Evolutionary conservation across 306 rosid species (phyloP), one percentile per base, ranked within the genome.

Genomic region (Trifolium fragiferum): DNA sequence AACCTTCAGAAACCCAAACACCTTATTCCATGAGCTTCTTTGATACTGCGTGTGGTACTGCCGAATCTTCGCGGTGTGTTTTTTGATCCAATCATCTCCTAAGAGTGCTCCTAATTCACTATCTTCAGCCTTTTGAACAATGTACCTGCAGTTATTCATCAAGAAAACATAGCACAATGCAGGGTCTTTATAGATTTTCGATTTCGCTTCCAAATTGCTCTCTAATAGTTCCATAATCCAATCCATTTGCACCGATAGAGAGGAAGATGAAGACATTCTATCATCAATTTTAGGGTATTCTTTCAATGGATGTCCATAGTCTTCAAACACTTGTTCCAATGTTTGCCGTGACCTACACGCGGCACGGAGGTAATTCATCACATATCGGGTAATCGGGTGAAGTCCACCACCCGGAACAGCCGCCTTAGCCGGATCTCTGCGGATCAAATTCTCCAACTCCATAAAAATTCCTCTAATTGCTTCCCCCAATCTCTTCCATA

Each of bases 401-500:
- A 90, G 92, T 4, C 96, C 97, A 1, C 99, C 99, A 6, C 93
- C 93, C 0, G 99, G 99, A 33, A 94, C 99, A 0, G 87, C 87
- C 0, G 79, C 62, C 74, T 88, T 94, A 0, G 96, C 90, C 1
- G 99, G 98, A 62, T 94, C 99, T 0, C 93, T 89, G 16, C 93
- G 90, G 63, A 94, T 94, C 70, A 92, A 73, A 86, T 94, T 94
- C 87, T 94, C 98, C 72, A 94, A 76, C 58, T 94, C 99, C 99
- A 94, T 89, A 76, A 94, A 92, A 79, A 92, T 90, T 0, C 98
- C 96, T 37, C 87, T 82, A 10, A 92, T 87, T 10, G 99, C 89
- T 73, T 92, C 97, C 41, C 98, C 98, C 32, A 92, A 71, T 30
- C 98, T 86, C 77, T 92, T 92, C 97, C 98, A 92, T 27, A 94